These are phyloP conservation scores for Sporothrix dimorphospora DNA, from an alignment of 2,329 filamentous ascomycete genomes.

Conservation along the genomic window DNA sequence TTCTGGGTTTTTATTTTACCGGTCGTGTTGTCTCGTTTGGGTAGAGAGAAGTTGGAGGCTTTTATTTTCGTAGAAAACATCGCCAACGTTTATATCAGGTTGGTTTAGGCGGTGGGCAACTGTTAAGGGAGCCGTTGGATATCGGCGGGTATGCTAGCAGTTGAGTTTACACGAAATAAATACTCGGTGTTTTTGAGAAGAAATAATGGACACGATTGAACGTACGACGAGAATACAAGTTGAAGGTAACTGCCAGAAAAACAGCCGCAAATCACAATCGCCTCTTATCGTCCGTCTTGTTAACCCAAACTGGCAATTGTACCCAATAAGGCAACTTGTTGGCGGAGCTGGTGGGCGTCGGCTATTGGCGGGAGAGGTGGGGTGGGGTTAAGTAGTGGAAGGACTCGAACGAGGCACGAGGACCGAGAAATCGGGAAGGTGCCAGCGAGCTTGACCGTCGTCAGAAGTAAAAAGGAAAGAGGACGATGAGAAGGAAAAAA, in stretches of 20 bases:
- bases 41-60: too few relatives aligned
- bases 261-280: too few relatives aligned
- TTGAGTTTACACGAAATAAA: background rate
- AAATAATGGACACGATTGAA: too few relatives aligned
- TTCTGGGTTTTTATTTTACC: too few relatives aligned
- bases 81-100: background rate
- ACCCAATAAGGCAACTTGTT: conserved; percentile 26
- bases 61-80: background rate
- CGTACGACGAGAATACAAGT: too few relatives aligned
- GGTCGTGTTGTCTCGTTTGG: too few relatives aligned
- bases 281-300: background rate
- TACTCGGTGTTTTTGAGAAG: background rate
- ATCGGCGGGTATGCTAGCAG: background rate
- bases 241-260: too few relatives aligned
- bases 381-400: background rate
- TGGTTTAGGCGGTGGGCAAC: background rate
- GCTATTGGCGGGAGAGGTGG: conserved; percentile 22
- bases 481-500: background rate
- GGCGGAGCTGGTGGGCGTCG: background rate
- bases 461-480: background rate
- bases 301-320: conserved; percentile 28
- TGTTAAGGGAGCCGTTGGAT: background rate
- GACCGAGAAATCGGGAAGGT: conserved; percentile 17
- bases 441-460: conserved; percentile 16
- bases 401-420: background rate